A percentile compares a stretch with the other conserved stretches of the same genome.
Evolutionary conservation across 495 filamentous ascomycete genomes (phyloP).

Genomic region (Amniculicola lignicola): DNA sequence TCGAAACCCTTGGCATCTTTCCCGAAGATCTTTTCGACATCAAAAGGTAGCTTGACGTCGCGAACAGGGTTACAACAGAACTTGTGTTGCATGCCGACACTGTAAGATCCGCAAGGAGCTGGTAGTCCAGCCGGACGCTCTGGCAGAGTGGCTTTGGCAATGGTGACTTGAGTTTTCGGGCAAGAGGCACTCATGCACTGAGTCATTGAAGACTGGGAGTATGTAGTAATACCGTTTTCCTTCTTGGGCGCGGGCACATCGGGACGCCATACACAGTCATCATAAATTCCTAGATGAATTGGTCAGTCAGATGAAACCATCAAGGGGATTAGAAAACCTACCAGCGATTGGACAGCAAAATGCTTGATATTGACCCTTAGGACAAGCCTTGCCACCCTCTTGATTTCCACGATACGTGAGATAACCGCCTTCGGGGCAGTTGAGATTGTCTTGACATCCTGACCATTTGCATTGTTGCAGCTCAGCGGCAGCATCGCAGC

Average conservation of each 20-base stretch:
- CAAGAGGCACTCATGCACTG: not conserved
- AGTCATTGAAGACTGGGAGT: not conserved
- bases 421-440: not conserved
- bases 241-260: not conserved
- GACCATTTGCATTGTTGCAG: too few species aligned
- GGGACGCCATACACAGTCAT: not conserved
- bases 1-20: not conserved
- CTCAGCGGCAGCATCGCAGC: not conserved
- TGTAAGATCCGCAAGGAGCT: not conserved
- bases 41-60: not conserved
- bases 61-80: not conserved
- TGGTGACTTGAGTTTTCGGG: not conserved
- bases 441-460: too few species aligned
- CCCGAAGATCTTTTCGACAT: constrained; percentile 1
- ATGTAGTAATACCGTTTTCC: not conserved
- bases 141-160: constrained; percentile 1
- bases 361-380: not conserved
- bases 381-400: not conserved
- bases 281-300: not conserved
- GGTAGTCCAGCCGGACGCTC: not conserved
- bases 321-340: not conserved
- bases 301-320: too few species aligned
- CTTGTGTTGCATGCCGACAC: not conserved
- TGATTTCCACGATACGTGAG: not conserved
- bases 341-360: not conserved